Evolutionary conservation across 148 eudicot genomes (phyloP).

Genomic region (Nyssa sinensis): DNA sequence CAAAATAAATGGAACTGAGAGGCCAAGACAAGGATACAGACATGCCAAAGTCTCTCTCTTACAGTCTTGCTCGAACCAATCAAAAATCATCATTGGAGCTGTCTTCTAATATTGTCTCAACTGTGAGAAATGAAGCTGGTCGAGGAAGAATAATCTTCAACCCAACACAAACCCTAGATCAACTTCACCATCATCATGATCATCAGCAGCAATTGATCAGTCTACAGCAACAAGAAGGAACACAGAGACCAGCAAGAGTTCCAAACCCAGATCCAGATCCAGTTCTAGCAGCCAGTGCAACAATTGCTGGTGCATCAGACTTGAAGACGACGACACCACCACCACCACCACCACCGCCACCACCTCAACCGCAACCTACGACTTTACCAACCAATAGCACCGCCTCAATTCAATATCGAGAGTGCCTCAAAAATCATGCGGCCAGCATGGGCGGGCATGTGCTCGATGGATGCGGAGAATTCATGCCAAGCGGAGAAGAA

Average conservation of each 20-base stretch:
- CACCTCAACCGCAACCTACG: neutral
- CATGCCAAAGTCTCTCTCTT: conserved; percentile 7
- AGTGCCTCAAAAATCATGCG: conserved; percentile 74
- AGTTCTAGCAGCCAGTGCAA: neutral
- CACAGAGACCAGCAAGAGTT: neutral
- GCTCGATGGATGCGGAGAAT: conserved; percentile 87
- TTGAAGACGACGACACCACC: conserved; percentile 5
- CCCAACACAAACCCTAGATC: conserved; percentile 30
- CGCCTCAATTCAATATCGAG: conserved; percentile 35
- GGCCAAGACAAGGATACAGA: conserved; percentile 18
- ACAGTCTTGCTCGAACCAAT: conserved; percentile 7
- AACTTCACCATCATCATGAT: neutral
- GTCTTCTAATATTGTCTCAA: too few species aligned
- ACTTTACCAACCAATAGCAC: too few species aligned
- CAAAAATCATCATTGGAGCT: conserved; percentile 15
- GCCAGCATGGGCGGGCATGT: conserved; percentile 73
- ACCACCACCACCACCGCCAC: neutral
- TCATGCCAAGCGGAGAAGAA: conserved; percentile 69
- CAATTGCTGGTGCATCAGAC: conserved; percentile 7
- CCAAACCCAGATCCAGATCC: conserved; percentile 4
- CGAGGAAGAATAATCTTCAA: conserved; percentile 15
- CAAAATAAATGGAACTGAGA: conserved; percentile 28
- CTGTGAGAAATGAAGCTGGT: conserved; percentile 14
- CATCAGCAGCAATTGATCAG: too few species aligned
- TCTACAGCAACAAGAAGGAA: neutral